These are phyloP conservation scores for Acacia crassicarpa DNA, from an alignment of 306 rosid genomes.

Conservation along the genomic window DNA sequence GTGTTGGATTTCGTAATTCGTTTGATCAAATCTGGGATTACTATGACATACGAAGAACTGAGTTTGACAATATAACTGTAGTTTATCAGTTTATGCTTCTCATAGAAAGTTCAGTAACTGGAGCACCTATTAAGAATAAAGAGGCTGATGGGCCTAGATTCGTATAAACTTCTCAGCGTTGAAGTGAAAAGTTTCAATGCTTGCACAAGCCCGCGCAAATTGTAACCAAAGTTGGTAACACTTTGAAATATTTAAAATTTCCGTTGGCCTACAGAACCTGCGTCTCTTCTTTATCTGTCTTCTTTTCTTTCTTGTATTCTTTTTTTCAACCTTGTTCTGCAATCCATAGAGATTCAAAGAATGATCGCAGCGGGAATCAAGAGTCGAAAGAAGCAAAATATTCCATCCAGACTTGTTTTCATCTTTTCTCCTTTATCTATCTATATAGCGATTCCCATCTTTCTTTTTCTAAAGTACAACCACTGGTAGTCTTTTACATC, in stretches of 20 bases:
- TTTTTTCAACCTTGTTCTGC: constrained; percentile 19
- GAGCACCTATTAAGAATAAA: neutral
- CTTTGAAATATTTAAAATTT: constrained; percentile 32
- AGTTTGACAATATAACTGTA: too few species aligned
- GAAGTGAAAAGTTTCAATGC: neutral
- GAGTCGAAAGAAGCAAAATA: constrained; percentile 8
- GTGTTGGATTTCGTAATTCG: neutral
- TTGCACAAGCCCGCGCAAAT: constrained; percentile 2
- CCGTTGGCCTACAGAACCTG: constrained; percentile 41
- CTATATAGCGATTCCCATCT: constrained; percentile 6
- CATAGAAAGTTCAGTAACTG: neutral
- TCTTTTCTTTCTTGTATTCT: constrained; percentile 7
- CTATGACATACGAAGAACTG: neutral
- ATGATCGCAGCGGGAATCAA: neutral
- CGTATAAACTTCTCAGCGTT: neutral
- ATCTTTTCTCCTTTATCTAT: neutral
- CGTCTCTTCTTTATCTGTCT: constrained; percentile 15
- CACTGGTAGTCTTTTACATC: neutral
- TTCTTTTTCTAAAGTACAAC: constrained; percentile 1
- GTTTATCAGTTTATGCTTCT: neutral
- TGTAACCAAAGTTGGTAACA: constrained; percentile 27
- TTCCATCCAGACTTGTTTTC: neutral
- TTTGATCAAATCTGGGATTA: neutral
- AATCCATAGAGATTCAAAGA: constrained; percentile 1
- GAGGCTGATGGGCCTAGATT: neutral